A percentile compares a stretch with the other conserved stretches of the same genome.
These are phyloP conservation scores for Trichosporon inkin DNA, from an alignment of 1,284 basidiomycete species.

Conservation along the genomic window DNA sequence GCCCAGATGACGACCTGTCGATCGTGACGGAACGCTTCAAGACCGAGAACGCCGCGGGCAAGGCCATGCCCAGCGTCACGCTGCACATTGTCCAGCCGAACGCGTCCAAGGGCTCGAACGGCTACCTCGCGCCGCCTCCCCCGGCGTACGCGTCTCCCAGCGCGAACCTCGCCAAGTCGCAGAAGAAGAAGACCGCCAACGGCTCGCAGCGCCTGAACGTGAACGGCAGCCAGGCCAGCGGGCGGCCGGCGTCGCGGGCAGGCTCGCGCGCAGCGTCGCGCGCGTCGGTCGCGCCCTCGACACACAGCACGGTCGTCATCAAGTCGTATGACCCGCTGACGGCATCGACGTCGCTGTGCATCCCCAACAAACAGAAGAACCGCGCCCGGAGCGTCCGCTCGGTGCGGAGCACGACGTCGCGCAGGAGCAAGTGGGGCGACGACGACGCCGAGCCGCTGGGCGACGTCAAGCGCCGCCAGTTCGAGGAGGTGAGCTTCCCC, in stretches of 20 bases:
- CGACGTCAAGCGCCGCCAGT: conserved; percentile 37
- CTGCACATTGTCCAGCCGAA: conserved; percentile 21
- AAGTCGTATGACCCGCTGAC: conserved; percentile 7
- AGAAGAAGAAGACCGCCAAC: conserved; percentile 9
- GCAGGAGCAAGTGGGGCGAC: conserved; percentile 43
- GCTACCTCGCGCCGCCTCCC: conserved; percentile 10
- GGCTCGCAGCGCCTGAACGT: not conserved
- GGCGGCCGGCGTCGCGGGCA: not conserved
- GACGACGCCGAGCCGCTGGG: conserved; percentile 45
- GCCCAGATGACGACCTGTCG: conserved; percentile 48
- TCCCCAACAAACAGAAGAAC: conserved; percentile 18
- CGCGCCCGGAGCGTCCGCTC: conserved; percentile 21
- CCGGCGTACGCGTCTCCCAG: conserved; percentile 12
- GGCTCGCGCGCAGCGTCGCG: conserved; percentile 1
- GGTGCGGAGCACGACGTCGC: conserved; percentile 27
- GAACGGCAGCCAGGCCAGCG: not conserved
- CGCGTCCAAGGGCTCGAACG: conserved; percentile 14
- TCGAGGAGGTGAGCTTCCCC: conserved; percentile 34
- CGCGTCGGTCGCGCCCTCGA: conserved; percentile 3
- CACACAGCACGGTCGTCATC: conserved; percentile 1
- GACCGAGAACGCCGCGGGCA: conserved; percentile 23
- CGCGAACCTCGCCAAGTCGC: conserved; percentile 7
- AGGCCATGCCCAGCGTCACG: conserved; percentile 28
- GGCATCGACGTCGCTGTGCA: conserved; percentile 14
- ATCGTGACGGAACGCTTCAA: conserved; percentile 50